phyloP scores from a whole-genome alignment of 1,139 yeast species.

The Arxiozyma bovina region DNA sequence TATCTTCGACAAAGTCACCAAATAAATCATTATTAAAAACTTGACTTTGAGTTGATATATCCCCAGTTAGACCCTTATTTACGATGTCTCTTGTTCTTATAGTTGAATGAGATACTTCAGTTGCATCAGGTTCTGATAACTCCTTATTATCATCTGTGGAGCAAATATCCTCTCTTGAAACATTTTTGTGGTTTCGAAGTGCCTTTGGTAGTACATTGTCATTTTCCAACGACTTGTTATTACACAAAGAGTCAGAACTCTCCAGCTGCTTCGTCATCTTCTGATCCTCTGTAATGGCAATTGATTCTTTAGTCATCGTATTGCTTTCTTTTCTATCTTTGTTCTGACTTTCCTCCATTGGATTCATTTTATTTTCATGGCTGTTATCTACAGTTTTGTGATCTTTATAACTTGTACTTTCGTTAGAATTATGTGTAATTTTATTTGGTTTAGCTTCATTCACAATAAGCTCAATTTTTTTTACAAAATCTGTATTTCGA shows the following conservation, averaged over 20 bases:
- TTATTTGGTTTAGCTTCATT: neutral
- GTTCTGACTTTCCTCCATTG: too few relatives aligned
- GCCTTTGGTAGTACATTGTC: neutral
- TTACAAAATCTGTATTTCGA: constrained; percentile 3
- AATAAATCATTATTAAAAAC: constrained; percentile 24
- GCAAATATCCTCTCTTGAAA: neutral
- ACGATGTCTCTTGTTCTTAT: constrained; percentile 7
- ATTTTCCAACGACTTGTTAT: neutral
- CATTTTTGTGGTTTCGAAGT: neutral
- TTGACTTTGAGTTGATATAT: constrained; percentile 14
- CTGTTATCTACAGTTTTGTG: neutral
- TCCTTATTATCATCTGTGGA: neutral
- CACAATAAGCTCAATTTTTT: neutral
- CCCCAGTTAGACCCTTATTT: constrained; percentile 6
- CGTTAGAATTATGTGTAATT: neutral
- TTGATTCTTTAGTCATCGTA: neutral
- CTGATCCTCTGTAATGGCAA: neutral
- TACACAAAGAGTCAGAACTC: neutral
- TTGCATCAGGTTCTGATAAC: neutral
- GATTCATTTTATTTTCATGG: neutral
- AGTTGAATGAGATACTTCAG: constrained; percentile 4
- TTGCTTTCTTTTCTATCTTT: too few relatives aligned
- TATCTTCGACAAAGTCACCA: constrained; percentile 19
- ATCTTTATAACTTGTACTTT: neutral
- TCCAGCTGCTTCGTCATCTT: neutral